Conservation (phyloP, 108 stramenopile species). For the Hondaea fermentalgiana region DNA sequence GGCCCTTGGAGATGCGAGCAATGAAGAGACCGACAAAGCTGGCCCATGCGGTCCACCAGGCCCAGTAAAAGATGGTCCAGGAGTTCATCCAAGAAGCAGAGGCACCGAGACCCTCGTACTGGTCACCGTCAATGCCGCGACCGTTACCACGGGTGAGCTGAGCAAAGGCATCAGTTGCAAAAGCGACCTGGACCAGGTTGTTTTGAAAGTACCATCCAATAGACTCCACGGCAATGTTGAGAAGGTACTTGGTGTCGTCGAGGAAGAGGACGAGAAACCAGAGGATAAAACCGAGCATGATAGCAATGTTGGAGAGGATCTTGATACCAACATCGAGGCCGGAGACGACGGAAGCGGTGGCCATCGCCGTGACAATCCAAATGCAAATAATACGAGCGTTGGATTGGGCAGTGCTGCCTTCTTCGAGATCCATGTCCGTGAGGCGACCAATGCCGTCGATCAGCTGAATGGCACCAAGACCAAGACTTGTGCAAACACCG, state of each 20-base stretch:
- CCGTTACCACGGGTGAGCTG: slow-evolving; percentile 22
- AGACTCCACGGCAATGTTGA: slow-evolving; percentile 46
- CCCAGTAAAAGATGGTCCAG: slow-evolving; percentile 64
- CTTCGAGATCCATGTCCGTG: not conserved
- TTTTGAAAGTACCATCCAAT: slow-evolving; percentile 44
- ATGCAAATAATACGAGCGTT: slow-evolving; percentile 26
- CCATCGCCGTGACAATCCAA: slow-evolving; percentile 49
- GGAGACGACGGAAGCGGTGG: slow-evolving; percentile 51
- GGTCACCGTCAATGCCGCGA: slow-evolving; percentile 42
- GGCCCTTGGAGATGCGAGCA: slow-evolving; percentile 53
- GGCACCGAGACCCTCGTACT: slow-evolving; percentile 14
- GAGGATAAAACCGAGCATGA: slow-evolving; percentile 41
- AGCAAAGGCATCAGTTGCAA: not conserved
- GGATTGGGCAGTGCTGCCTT: not conserved
- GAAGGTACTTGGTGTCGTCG: slow-evolving; percentile 52
- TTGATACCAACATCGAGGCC: slow-evolving; percentile 53
- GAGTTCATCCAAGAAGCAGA: slow-evolving; percentile 49
- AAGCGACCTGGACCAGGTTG: not conserved
- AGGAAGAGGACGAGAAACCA: slow-evolving; percentile 43
- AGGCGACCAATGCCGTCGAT: slow-evolving; percentile 36
- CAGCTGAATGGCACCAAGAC: slow-evolving; percentile 51
- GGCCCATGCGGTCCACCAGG: slow-evolving; percentile 62
- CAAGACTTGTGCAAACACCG: slow-evolving; percentile 55
- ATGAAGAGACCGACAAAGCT: slow-evolving; percentile 61
- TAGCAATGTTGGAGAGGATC: slow-evolving; percentile 47